Evolutionary conservation across 495 filamentous ascomycete genomes (phyloP), one percentile per base, ranked within the genome.

Genomic region (Penicillium cinerascens): DNA sequence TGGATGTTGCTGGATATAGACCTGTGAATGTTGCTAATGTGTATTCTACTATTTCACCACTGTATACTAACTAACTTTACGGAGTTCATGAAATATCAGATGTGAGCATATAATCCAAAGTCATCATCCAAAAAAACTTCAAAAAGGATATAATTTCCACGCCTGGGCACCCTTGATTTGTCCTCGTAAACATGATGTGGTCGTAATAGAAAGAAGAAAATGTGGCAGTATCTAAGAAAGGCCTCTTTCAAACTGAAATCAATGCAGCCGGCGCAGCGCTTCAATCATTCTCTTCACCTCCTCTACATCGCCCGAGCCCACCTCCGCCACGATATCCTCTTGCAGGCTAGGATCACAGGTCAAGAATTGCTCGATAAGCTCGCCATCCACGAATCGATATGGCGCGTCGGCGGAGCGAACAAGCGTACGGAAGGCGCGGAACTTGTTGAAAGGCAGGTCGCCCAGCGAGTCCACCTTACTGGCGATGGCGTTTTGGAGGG

Each of bases 371-470:
- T 96, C 92, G 22, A 99, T 76, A 44, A 97, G 71, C 63, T 97
- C 93, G 0, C 92, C 93, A 61, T 99, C 93, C 39, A 97, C 83
- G 61, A 97, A 96, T 7, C 93, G 79, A 55, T 82, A 86, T 1
- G 95, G 93, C 49, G 87, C 88, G 4, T 87, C 83, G 0, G 81
- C 80, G 44, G 86, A 84, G 36, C 87, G 74, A 21, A 86, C 84
- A 27, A 77, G 71, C 20, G 81, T 91, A 41, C 82, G 79, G 70
- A 92, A 95, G 0, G 86, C 87, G 18, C 93, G 82, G 68, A 87
- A 99, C 4, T 73, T 74, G 44, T 80, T 80, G 68, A 95, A 96
- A 0, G 86, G 76, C 11, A 97, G 77, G 26, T 79, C 66, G 1
- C 92, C 92, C 0, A 84, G 76, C 2, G 83, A 84, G 40, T 83